Base-by-base conservation (phyloP, 2,329 filamentous ascomycete genomes). In the Volutella citrinella region DNA sequence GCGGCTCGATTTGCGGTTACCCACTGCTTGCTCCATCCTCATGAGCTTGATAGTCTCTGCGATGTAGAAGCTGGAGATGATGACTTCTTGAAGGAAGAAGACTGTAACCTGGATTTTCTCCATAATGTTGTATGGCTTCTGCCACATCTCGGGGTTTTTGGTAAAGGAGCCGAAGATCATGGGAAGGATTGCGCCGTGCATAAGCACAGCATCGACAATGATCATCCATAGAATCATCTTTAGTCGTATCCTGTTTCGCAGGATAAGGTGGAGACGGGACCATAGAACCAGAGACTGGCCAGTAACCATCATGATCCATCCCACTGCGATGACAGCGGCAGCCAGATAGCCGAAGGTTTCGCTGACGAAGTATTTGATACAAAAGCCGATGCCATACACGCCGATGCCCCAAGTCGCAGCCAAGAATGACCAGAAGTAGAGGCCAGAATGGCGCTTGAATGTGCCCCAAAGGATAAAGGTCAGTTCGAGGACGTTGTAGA, bases 261-360 rank as follows among this genome's bases (percentile, higher is more conserved):
- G 59, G 10, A 83, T 66, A 3, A 83, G 63, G 49, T 82, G 76
- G 1, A 83, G 65, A 7, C 79, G 68, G 1, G 77, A 82, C 61
- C 77, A 83, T 2, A 83, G 61, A 2, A 83, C 78, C 10, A 81
- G 47, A 0, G 72, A 71, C 51, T 81, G 76, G 1, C 78, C 79
- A 3, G 76, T 78, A 0, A 82, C 70, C 74, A 82, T 80, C 3
- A 45, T 46, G 9, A 55, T 38, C 59, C 59, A 62, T 10, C 56
- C 56, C 4, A 48, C 11, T 3, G 30, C 12, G 21, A 56, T 57
- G 2, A 52, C 16, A 0, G 52, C 44, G 5, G 21, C 39, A 2
- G 49, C 49, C 4, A 51, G 23, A 18, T 50, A 57, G 1, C 46
- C 49, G 5, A 51, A 31, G 3, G 38, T 36, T 3, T 37, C 15